Base-by-base conservation (phyloP, 106 monocot species). In the Narthecium ossifragum region DNA sequence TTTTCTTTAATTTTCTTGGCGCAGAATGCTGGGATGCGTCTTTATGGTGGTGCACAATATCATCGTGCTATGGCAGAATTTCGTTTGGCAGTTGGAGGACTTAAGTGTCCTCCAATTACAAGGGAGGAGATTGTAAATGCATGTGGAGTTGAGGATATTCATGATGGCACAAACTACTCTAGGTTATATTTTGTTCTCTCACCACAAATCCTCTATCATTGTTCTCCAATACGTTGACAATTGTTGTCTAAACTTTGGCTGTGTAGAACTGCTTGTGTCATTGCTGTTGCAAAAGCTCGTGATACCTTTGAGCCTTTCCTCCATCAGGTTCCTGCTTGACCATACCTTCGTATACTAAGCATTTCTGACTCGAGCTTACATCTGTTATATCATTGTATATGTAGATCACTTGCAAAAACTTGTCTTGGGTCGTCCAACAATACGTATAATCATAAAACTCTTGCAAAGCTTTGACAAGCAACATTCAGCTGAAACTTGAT, bases 1-100 rank as follows among this genome's bases (percentile, higher is more conserved):
- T n/a, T n/a, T n/a, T n/a, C n/a, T n/a, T n/a, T n/a, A n/a, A n/a
- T n/a, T n/a, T n/a, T n/a, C n/a, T n/a, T n/a, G n/a, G 43, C 43
- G 14, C 51, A 92, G 92, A 92, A 92, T 81, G 80, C 84, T 53
- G 92, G 92, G 22, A 92, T 92, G 92, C 92, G 92, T 58, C 87
- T 92, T 60, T 92, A 92, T 80, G 92, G 92, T 38, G 92, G 92
- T 33, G 92, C 92, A 51, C 92, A 92, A 64, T 92, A 92, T 72
- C 87, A 92, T 36, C 87, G 92, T 57, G 92, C 87, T 55, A 92
- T 92, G 92, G 92, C 92, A 66, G 92, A 92, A 70, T 92, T 92
- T 28, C 87, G 92, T 49, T 69, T 92, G 38, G 70, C 84, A 37
- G 76, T 92, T 69, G 92, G 92, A 49, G 70, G 78, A 59, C 74